Conservation (phyloP, 2,329 filamentous ascomycete species). For the Aureobasidium sp. region DNA sequence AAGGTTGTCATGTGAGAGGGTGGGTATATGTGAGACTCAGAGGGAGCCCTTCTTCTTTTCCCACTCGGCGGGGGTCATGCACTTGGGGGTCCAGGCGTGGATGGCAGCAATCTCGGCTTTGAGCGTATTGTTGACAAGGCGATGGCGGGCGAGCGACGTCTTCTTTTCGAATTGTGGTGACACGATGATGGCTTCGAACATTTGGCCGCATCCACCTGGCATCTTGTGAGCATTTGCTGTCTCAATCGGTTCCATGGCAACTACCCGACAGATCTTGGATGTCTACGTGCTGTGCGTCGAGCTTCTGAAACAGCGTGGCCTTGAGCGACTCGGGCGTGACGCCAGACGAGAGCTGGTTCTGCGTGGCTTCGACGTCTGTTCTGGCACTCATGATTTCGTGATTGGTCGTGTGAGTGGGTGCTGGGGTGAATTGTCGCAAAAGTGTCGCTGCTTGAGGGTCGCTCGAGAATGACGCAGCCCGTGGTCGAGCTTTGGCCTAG, state of each 20-base stretch:
- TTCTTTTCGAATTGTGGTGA: slow-evolving; percentile 45
- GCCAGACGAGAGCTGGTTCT: slow-evolving; percentile 43
- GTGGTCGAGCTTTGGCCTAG: neutral
- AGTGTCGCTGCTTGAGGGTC: neutral
- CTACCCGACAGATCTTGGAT: slow-evolving; percentile 89
- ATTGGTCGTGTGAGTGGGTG: neutral
- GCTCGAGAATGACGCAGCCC: slow-evolving; percentile 2
- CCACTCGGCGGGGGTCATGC: slow-evolving; percentile 87
- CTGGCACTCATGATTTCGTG: slow-evolving; percentile 36
- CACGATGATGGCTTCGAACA: slow-evolving; percentile 63
- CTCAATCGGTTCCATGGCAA: too few relatives aligned
- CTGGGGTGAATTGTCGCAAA: slow-evolving; percentile 5
- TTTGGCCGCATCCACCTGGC: slow-evolving; percentile 62
- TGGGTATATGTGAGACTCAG: slow-evolving; percentile 6
- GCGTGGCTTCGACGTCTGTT: slow-evolving; percentile 38
- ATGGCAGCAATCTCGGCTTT: slow-evolving; percentile 85
- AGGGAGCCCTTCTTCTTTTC: slow-evolving; percentile 51
- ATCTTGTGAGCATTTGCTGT: neutral
- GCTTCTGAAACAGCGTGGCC: slow-evolving; percentile 59
- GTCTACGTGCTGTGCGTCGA: slow-evolving; percentile 72
- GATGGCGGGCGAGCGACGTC: slow-evolving; percentile 72
- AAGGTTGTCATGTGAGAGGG: neutral
- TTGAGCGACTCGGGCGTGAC: slow-evolving; percentile 70
- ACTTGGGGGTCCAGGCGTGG: slow-evolving; percentile 92
- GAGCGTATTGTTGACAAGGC: slow-evolving; percentile 74